phyloP scores from a whole-genome alignment of 257 asterid species.

The Solanum habrochaites region DNA sequence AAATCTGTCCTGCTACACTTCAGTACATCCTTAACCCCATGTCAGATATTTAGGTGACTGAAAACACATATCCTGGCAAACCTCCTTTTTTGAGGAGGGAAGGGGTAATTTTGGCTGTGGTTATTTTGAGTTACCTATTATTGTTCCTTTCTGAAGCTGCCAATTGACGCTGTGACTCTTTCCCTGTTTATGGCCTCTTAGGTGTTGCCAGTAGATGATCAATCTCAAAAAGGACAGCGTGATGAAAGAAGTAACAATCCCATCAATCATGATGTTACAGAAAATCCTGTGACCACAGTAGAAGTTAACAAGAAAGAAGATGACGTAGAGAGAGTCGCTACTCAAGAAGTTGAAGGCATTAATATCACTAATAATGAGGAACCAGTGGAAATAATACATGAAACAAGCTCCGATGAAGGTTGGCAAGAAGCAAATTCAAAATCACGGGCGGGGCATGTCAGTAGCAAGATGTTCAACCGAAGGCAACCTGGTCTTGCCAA shows the following conservation, averaged over 20 bases:
- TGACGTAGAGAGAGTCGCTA: conserved; percentile 16
- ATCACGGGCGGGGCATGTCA: conserved; percentile 53
- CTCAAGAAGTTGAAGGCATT: conserved; percentile 15
- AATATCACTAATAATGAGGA: conserved; percentile 5
- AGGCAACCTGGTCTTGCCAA: conserved; percentile 63
- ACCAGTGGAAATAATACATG: conserved; percentile 33
- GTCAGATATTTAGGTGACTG: background rate
- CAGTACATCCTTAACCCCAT: background rate
- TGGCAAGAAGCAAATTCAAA: conserved; percentile 94
- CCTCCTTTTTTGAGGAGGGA: background rate
- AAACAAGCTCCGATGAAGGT: conserved; percentile 64
- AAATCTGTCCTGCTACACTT: background rate
- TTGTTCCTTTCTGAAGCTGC: conserved; percentile 5
- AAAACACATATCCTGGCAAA: background rate
- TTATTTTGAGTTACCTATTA: background rate
- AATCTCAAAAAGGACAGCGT: conserved; percentile 33
- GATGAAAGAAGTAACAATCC: conserved; percentile 32
- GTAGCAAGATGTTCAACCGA: conserved; percentile 47
- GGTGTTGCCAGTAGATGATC: conserved; percentile 50
- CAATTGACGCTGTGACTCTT: background rate
- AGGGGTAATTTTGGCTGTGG: background rate
- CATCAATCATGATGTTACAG: conserved; percentile 17
- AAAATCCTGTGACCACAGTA: conserved; percentile 11
- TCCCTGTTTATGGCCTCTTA: conserved; percentile 20
- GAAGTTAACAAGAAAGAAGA: conserved; percentile 29